Percentiles rank a stretch among this genome's conserved stretches.
These are phyloP conservation scores for Ceratocystis variospora DNA, from an alignment of 2,329 filamentous ascomycete species.

Conservation along the genomic window DNA sequence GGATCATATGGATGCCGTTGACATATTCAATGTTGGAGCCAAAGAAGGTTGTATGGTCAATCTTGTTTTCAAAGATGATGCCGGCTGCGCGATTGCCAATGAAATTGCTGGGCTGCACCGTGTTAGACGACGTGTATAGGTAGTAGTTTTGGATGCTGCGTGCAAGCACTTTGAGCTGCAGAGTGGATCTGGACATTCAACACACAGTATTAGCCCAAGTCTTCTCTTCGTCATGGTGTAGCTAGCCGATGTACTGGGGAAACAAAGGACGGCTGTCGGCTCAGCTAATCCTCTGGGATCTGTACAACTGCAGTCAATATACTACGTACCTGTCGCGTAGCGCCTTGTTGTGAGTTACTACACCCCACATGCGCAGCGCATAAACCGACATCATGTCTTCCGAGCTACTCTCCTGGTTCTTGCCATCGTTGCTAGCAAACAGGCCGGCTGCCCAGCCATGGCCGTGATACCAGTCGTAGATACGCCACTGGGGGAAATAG, in stretches of 20 bases:
- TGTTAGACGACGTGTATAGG: conserved; percentile 58
- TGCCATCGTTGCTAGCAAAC: conserved; percentile 57
- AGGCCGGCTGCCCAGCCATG: conserved; percentile 86
- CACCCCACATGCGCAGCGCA: conserved; percentile 88
- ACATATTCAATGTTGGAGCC: conserved; percentile 59
- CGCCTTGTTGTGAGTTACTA: conserved; percentile 56
- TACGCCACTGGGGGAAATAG: conserved; percentile 67
- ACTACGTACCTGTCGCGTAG: conserved; percentile 55
- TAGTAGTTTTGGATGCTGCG: conserved; percentile 70
- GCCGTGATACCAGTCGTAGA: conserved; percentile 88
- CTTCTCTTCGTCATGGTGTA: too few species aligned
- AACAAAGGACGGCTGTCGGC: not conserved
- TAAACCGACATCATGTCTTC: conserved; percentile 84
- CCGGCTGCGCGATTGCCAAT: conserved; percentile 61
- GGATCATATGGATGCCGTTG: conserved; percentile 71
- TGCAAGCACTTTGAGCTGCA: conserved; percentile 69
- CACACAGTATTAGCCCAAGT: not conserved
- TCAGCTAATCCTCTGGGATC: not conserved
- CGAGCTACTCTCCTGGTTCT: conserved; percentile 74
- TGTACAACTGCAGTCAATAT: not conserved
- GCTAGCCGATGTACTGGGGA: not conserved
- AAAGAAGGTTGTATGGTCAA: conserved; percentile 87
- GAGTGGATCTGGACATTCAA: conserved; percentile 42
- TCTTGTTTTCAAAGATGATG: conserved; percentile 85
- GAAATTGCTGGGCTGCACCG: conserved; percentile 58